Conservation (phyloP, 2,329 filamentous ascomycete genomes). For the Diaporthe humulicola region DNA sequence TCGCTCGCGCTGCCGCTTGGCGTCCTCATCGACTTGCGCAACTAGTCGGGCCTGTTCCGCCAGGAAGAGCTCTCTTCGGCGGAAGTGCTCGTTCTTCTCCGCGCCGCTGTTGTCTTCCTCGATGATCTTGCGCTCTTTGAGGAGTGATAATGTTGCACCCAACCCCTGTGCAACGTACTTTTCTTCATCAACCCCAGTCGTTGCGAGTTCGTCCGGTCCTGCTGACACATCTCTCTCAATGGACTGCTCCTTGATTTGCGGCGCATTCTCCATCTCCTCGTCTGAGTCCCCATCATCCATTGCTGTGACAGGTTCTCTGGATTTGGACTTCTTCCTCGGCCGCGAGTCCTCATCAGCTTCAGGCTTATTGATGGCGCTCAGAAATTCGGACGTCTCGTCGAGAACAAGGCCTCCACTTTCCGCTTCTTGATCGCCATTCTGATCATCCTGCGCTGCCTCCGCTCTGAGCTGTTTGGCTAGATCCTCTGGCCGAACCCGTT, state of each 20-base stretch:
- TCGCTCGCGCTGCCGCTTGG: conserved; percentile 86
- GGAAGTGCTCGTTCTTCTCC: conserved; percentile 75
- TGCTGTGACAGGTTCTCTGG: conserved; percentile 56
- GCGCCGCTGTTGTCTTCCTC: conserved; percentile 69
- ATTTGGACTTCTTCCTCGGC: conserved; percentile 59
- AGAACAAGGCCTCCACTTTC: conserved; percentile 80
- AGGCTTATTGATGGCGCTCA: conserved; percentile 84
- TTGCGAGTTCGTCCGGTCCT: conserved; percentile 64
- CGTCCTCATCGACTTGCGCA: conserved; percentile 83
- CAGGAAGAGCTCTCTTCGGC: conserved; percentile 83
- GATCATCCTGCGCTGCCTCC: conserved; percentile 66
- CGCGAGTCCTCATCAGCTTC: conserved; percentile 68
- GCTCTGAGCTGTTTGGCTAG: conserved; percentile 84
- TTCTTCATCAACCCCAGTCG: conserved; percentile 87
- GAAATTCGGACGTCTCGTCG: conserved; percentile 95
- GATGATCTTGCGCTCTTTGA: conserved; percentile 88
- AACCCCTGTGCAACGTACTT: conserved; percentile 83
- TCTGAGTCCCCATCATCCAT: conserved; percentile 59
- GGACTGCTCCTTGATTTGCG: conserved; percentile 63
- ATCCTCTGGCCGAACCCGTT: conserved; percentile 88
- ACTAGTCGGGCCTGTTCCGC: conserved; percentile 79
- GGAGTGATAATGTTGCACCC: conserved; percentile 83
- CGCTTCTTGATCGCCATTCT: conserved; percentile 58
- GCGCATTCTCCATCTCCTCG: conserved; percentile 63
- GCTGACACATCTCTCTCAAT: conserved; percentile 59